Percentiles rank a stretch among this genome's conserved stretches.
phyloP scores from a whole-genome alignment of 2,329 filamentous ascomycete genomes.

The Coniochaeta sp. region DNA sequence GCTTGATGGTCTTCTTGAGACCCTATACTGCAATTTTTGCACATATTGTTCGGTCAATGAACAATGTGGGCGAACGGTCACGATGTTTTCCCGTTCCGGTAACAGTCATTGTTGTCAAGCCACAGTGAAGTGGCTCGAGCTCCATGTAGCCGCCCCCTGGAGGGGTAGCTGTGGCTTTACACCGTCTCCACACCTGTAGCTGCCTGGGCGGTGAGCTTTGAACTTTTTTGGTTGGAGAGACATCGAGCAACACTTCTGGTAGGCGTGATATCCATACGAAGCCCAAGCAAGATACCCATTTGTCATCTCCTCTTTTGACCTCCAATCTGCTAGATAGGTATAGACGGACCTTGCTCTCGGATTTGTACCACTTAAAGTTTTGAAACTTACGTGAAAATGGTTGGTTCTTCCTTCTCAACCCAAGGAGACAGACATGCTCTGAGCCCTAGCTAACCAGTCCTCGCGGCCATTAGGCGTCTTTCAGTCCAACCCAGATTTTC shows the following conservation, averaged over 20 bases:
- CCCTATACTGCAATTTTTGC: neutral
- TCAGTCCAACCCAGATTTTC: slow-evolving; percentile 96
- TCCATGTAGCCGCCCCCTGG: neutral
- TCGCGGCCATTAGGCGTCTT: slow-evolving; percentile 37
- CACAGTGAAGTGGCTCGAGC: neutral
- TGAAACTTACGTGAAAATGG: neutral
- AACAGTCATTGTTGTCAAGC: neutral
- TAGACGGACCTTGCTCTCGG: neutral
- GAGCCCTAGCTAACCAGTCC: slow-evolving; percentile 1
- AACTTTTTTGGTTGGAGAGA: neutral
- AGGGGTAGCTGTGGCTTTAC: neutral
- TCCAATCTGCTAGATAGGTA: neutral
- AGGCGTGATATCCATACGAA: neutral
- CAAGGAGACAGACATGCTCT: neutral
- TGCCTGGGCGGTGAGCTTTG: neutral
- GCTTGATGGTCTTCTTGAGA: neutral
- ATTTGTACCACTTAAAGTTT: neutral
- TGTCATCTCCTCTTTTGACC: neutral
- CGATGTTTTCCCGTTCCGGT: neutral
- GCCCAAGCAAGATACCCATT: neutral
- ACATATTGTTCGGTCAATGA: neutral
- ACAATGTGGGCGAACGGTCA: neutral
- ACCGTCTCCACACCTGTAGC: neutral
- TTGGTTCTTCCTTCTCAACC: neutral
- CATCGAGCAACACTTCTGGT: neutral